These are phyloP conservation scores for Allomyces macrogynus DNA, from an alignment of 192 early-diverging fungal genomes.

Conservation along the genomic window DNA sequence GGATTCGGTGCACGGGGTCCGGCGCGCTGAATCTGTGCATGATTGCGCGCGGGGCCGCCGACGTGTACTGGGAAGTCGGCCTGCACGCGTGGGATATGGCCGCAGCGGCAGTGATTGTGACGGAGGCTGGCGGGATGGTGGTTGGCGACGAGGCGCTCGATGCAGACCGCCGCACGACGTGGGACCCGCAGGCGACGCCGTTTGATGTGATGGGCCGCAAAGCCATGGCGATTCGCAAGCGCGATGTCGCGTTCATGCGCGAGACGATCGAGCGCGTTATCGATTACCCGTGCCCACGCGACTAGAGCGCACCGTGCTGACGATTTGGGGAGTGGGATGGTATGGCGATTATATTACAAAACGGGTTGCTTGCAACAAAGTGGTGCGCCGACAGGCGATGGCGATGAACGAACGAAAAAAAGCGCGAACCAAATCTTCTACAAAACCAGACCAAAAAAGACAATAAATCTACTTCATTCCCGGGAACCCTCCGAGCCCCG, in stretches of 20 bases:
- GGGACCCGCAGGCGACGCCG: not conserved
- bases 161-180: not conserved
- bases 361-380: too few relatives aligned
- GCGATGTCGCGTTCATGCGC: too few relatives aligned
- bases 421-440: too few relatives aligned
- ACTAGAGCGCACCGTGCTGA: too few relatives aligned
- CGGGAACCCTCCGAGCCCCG: constrained; percentile 2
- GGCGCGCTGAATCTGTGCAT: constrained; percentile 58
- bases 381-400: too few relatives aligned
- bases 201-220: constrained; percentile 26
- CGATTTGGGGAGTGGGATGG: too few relatives aligned
- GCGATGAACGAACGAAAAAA: too few relatives aligned
- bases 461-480: too few relatives aligned
- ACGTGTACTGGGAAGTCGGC: constrained; percentile 86
- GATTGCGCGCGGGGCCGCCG: constrained; percentile 60
- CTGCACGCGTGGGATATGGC: constrained; percentile 63
- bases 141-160: constrained; percentile 27
- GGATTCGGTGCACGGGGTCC: constrained; percentile 54
- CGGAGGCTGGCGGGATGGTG: constrained; percentile 69
- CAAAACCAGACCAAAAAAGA: too few relatives aligned
- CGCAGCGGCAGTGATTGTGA: constrained; percentile 62
- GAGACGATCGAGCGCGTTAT: too few relatives aligned
- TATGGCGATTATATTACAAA: too few relatives aligned
- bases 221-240: constrained; percentile 23
- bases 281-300: too few relatives aligned